A percentile compares a stretch with the other conserved stretches of the same genome.
These are phyloP conservation scores for Westerdykella sp. DNA, from an alignment of 2,329 filamentous ascomycete genomes.

Conservation along the genomic window DNA sequence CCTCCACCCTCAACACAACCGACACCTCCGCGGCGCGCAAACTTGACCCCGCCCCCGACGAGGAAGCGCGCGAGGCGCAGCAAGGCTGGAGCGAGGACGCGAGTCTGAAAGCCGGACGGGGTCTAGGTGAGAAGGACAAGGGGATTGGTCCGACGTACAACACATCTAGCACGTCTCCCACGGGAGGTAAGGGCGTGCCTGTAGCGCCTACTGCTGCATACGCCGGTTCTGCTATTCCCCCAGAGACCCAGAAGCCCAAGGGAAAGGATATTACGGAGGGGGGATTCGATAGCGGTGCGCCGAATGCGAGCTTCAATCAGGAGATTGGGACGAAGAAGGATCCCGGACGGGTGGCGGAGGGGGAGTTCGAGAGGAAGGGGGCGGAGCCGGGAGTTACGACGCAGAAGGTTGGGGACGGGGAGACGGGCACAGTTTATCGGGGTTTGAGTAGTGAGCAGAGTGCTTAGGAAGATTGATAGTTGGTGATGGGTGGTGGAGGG, in stretches of 20 bases:
- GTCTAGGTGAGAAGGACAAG: constrained; percentile 28
- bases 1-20: constrained; percentile 52
- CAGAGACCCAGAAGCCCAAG: constrained; percentile 41
- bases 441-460: constrained; percentile 9
- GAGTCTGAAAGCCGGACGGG: constrained; percentile 31
- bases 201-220: constrained; percentile 36
- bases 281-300: constrained; percentile 39
- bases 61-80: constrained; percentile 41
- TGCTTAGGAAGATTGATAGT: constrained; percentile 1
- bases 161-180: constrained; percentile 24
- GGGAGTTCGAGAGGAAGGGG: constrained; percentile 29
- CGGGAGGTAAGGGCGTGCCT: constrained; percentile 23
- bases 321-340: constrained; percentile 53
- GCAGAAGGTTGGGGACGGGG: constrained; percentile 6
- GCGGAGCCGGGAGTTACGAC: constrained; percentile 16
- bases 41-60: constrained; percentile 45
- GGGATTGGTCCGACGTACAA: constrained; percentile 23
- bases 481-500: not conserved
- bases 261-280: constrained; percentile 49
- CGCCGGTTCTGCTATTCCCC: constrained; percentile 26
- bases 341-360: constrained; percentile 47
- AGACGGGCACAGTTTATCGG: constrained; percentile 6
- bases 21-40: constrained; percentile 49
- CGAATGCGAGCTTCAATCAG: constrained; percentile 9
- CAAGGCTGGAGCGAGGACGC: constrained; percentile 35